A percentile compares a stretch with the other conserved stretches of the same genome.
Evolutionary conservation across 768 basidiomycete species (phyloP).

Genomic region (Termitomyces sp.): DNA sequence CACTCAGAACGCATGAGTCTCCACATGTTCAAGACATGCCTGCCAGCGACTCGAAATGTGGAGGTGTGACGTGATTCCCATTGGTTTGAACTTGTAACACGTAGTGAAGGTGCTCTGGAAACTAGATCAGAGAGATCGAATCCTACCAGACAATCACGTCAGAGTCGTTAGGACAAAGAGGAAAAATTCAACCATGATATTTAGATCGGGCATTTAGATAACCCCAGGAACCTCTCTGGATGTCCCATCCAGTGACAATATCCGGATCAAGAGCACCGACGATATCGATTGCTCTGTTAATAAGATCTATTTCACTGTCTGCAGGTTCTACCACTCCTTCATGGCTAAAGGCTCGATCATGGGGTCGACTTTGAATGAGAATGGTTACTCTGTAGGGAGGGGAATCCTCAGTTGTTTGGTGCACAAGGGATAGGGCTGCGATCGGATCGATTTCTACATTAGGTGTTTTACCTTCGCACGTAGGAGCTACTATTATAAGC

Average conservation of each 20-base stretch:
- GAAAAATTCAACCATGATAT: conserved; percentile 41
- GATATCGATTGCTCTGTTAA: conserved; percentile 72
- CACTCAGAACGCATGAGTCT: conserved; percentile 85
- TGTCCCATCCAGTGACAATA: conserved; percentile 88
- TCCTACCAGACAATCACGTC: conserved; percentile 35
- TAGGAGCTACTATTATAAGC: conserved; percentile 44
- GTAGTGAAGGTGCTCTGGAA: conserved; percentile 61
- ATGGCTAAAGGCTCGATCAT: conserved; percentile 33
- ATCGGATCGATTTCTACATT: conserved; percentile 65
- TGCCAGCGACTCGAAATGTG: conserved; percentile 77
- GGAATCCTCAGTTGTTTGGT: conserved; percentile 45
- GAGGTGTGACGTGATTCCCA: conserved; percentile 76
- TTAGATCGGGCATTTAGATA: conserved; percentile 70
- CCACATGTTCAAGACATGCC: conserved; percentile 93
- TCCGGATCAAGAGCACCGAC: conserved; percentile 84
- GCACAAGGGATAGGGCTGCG: conserved; percentile 65
- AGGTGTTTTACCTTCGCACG: conserved; percentile 52
- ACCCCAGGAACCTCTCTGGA: conserved; percentile 87
- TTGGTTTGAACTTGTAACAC: conserved; percentile 39
- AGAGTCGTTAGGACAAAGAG: not conserved
- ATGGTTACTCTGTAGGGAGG: conserved; percentile 43
- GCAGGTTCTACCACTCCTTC: conserved; percentile 45
- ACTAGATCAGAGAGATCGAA: conserved; percentile 69
- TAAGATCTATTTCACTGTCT: conserved; percentile 68
- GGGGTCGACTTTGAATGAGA: conserved; percentile 35